Percentiles rank a stretch among this genome's conserved stretches.
Conservation (phyloP, 495 filamentous ascomycete genomes). For the Pyrenula aspistea region DNA sequence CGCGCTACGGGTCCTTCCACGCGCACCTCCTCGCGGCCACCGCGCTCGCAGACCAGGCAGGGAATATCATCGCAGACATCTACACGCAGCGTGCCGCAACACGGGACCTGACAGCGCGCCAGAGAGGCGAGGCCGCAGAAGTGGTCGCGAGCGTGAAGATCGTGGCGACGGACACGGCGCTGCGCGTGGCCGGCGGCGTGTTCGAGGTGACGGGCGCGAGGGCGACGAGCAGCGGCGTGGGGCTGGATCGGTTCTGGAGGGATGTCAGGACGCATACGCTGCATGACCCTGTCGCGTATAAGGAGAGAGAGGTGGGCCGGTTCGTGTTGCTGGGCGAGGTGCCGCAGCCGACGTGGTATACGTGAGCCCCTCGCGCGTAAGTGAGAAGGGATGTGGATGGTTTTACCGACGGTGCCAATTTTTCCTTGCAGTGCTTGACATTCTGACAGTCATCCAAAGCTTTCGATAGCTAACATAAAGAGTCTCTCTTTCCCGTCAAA, state of each 20-base stretch:
- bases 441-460: too few relatives aligned
- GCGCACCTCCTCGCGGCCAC: slow-evolving; percentile 45
- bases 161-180: slow-evolving; percentile 42
- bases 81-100: slow-evolving; percentile 24
- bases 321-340: slow-evolving; percentile 37
- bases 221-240: slow-evolving; percentile 38
- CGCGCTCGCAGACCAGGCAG: slow-evolving; percentile 40
- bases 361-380: too few relatives aligned
- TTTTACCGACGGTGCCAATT: too few relatives aligned
- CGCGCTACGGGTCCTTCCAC: slow-evolving; percentile 46
- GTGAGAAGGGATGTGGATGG: too few relatives aligned
- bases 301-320: slow-evolving; percentile 44
- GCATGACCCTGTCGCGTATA: slow-evolving; percentile 53
- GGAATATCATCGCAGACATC: slow-evolving; percentile 25
- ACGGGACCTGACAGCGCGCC: slow-evolving; percentile 25
- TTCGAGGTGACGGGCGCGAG: slow-evolving; percentile 48
- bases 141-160: slow-evolving; percentile 49
- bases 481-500: too few relatives aligned
- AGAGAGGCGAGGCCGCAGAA: slow-evolving; percentile 45
- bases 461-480: too few relatives aligned
- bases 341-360: slow-evolving; percentile 49
- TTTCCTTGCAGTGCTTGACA: too few relatives aligned
- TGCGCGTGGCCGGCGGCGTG: slow-evolving; percentile 41
- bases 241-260: slow-evolving; percentile 48
- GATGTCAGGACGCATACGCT: slow-evolving; percentile 47